Conservation (phyloP, 768 basidiomycete genomes). For the Mycena olivaceomarginata region DNA sequence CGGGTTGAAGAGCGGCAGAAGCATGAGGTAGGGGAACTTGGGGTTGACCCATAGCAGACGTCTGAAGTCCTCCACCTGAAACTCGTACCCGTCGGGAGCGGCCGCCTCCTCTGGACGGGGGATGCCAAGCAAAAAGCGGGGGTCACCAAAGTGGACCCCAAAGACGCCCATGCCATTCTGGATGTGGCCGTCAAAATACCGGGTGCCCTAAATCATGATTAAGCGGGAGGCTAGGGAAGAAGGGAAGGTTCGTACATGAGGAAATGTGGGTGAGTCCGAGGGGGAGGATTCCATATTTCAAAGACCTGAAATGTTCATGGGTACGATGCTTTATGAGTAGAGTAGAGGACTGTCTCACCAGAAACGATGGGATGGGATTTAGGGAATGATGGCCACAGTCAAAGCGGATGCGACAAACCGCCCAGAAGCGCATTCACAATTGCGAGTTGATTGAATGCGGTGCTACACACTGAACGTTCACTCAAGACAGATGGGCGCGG, state of each 20-base stretch:
- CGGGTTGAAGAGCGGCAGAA: constrained; percentile 29
- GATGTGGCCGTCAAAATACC: constrained; percentile 35
- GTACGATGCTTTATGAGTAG: constrained; percentile 3
- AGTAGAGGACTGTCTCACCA: constrained; percentile 21
- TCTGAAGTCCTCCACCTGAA: constrained; percentile 25
- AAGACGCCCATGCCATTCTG: constrained; percentile 33
- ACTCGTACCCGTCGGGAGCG: constrained; percentile 27
- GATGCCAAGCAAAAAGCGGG: constrained; percentile 34
- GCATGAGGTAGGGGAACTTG: constrained; percentile 33
- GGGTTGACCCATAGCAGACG: constrained; percentile 35
- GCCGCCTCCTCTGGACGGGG: constrained; percentile 20
- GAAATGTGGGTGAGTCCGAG: constrained; percentile 18
- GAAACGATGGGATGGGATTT: neutral
- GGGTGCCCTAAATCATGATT: constrained; percentile 3
- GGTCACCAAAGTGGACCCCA: constrained; percentile 40
- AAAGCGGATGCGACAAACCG: no score
- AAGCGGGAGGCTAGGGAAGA: constrained; percentile 3
- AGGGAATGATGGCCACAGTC: no score
- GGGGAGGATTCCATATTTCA: constrained; percentile 29
- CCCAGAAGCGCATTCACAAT: no score
- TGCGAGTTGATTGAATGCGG: no score
- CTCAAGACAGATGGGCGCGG: neutral
- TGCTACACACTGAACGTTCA: no score
- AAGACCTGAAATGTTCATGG: constrained; percentile 18
- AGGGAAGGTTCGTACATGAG: constrained; percentile 18